A percentile compares a stretch with the other conserved stretches of the same genome.
These are phyloP conservation scores for Arabidopsis arenosa DNA, from an alignment of 345 rosid species.

Conservation along the genomic window DNA sequence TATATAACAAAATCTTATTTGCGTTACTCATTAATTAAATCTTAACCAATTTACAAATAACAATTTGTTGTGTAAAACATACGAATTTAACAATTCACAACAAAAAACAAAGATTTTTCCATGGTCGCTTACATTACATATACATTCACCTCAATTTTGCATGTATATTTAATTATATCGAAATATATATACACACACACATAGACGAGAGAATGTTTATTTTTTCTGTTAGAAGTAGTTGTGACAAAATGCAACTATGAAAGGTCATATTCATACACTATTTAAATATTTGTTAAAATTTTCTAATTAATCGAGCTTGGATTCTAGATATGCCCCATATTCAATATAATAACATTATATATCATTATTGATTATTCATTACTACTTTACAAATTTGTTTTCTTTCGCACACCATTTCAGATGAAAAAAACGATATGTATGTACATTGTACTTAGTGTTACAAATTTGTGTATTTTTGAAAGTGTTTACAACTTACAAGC, in stretches of 20 bases:
- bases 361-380: neutral
- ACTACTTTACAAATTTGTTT: neutral
- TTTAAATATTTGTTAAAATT: neutral
- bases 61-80: no score
- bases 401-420: neutral
- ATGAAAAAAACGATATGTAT: no score
- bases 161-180: neutral
- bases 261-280: conserved; percentile 39
- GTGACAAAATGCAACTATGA: conserved; percentile 41
- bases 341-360: neutral
- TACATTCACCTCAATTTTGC: neutral
- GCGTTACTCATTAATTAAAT: no score
- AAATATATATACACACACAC: neutral
- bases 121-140: no score
- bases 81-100: no score
- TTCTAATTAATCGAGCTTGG: conserved; percentile 35
- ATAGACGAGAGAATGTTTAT: neutral
- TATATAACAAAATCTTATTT: no score
- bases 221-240: conserved; percentile 39
- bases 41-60: no score
- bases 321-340: neutral
- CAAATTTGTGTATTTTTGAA: neutral
- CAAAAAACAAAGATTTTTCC: no score
- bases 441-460: neutral
- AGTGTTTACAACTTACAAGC: neutral